Base-by-base conservation (phyloP, 78 protist species). In the Isochrysis galbana region DNA sequence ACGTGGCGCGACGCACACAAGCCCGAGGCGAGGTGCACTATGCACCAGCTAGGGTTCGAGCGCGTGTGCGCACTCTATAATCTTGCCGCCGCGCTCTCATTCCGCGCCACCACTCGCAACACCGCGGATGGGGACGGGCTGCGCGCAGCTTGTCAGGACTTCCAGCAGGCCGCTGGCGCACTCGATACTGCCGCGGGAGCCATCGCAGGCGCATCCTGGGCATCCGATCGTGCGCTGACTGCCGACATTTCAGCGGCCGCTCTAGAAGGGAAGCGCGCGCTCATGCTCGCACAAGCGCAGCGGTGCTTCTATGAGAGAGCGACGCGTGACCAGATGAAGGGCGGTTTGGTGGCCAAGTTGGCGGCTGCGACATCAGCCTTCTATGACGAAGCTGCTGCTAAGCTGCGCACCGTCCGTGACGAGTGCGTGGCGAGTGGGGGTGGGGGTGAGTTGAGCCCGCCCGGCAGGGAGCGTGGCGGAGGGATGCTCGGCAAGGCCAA, bases 281-380 rank as follows among this genome's bases (percentile, higher is more conserved):
- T 70, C 41, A 70, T 70, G 80, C 80, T 70, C 42, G 80, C 80
- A 19, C 80, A 70, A 41, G 80, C 80, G 80, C 80, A 70, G 80
- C 80, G 22, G 80, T 70, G 80, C 80, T 70, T 34, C 80, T 70
- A 32, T 22, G 34, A n/a, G 80, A 14, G 22, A 41, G 80, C 80
- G 41, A 2, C 21, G 34, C 80, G 34, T 41, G 80, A 70, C 80
- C 39, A 14, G 80, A 34, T 70, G 80, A 70, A 70, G 80, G 41
- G n/a, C 21, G 34, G 45, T 36, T 36, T 70, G 42, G 80, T 70
- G 39, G 41, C 42, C 32, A 70, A 70, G 80, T 41, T 70, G 41
- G 80, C 80, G 41, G 80, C 80, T 5, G 32, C 7, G 80, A 41
- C 22, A 41, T 19, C 22, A 1, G 17, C 80, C n/a, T 34, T 70